phyloP scores from a whole-genome alignment of 129 eudicot species.

The Heracleum sosnowskyi region DNA sequence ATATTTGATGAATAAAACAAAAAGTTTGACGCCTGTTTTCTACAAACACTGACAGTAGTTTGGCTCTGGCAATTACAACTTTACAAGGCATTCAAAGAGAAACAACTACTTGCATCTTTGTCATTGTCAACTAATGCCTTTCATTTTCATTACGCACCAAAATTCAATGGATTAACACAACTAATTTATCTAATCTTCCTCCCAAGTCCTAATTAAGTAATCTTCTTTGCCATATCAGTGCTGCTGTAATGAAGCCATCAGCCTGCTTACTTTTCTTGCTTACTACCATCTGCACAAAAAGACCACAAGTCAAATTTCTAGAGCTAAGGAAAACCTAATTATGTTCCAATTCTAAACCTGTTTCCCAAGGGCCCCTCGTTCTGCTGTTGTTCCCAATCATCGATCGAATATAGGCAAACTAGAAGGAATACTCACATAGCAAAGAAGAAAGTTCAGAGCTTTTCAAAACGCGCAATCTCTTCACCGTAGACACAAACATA shows the following conservation, averaged over 20 bases:
- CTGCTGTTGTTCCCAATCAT: not conserved
- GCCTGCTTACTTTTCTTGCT: not conserved
- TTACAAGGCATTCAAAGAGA: not conserved
- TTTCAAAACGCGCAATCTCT: constrained; percentile 8
- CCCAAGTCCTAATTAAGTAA: not conserved
- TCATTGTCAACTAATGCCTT: not conserved
- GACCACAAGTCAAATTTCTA: not conserved
- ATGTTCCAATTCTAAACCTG: not conserved
- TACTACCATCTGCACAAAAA: not conserved
- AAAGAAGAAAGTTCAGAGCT: constrained; percentile 8
- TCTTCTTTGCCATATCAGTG: not conserved
- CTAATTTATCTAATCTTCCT: not conserved
- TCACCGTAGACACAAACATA: constrained; percentile 8
- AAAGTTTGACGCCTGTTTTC: too few species aligned
- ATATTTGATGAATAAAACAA: not conserved
- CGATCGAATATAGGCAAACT: not conserved
- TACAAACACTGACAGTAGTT: too few species aligned
- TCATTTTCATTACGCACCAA: not conserved
- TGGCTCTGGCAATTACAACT: not conserved
- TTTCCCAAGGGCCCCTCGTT: not conserved
- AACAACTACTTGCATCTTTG: not conserved
- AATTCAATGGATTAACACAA: not conserved
- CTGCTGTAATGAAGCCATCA: not conserved
- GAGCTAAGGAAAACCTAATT: not conserved
- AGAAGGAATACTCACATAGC: not conserved